These are phyloP conservation scores for Cucumis variabilis DNA, from an alignment of 331 rosid genomes.

Conservation along the genomic window DNA sequence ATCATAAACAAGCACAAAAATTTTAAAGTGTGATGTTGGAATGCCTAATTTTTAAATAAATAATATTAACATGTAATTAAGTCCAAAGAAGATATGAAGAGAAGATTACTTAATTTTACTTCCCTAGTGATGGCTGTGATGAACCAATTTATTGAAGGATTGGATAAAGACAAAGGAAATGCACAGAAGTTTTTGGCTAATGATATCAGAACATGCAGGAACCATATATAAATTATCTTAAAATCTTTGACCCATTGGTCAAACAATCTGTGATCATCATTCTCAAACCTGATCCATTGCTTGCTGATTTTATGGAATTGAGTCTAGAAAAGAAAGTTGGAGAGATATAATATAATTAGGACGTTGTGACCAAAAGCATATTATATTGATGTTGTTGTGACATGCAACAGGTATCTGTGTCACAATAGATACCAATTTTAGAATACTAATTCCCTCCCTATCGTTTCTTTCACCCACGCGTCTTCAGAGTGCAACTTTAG, in stretches of 20 bases:
- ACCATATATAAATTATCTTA: conserved; percentile 27
- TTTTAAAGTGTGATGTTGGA: too few relatives aligned
- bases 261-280: conserved; percentile 49
- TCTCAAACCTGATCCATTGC: conserved; percentile 52
- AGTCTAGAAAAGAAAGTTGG: conserved; percentile 54
- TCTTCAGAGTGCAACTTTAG: conserved; percentile 73
- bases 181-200: conserved; percentile 31
- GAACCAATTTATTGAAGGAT: conserved; percentile 53
- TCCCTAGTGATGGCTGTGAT: conserved; percentile 65
- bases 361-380: conserved; percentile 61
- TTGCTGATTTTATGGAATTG: conserved; percentile 55
- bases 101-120: conserved; percentile 46
- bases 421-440: conserved; percentile 61
- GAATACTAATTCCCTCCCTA: conserved; percentile 61
- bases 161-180: conserved; percentile 63
- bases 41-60: too few relatives aligned
- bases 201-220: conserved; percentile 51
- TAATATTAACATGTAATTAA: too few relatives aligned
- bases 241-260: conserved; percentile 45
- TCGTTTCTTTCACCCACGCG: conserved; percentile 64
- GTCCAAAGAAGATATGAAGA: conserved; percentile 46
- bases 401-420: conserved; percentile 74
- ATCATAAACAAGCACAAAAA: too few relatives aligned
- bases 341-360: conserved; percentile 56
- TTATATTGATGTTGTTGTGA: conserved; percentile 65